Percentiles rank a stretch among this genome's conserved stretches.
Evolutionary conservation across 768 basidiomycete species (phyloP).

Genomic region (Rhodotorula paludigena): DNA sequence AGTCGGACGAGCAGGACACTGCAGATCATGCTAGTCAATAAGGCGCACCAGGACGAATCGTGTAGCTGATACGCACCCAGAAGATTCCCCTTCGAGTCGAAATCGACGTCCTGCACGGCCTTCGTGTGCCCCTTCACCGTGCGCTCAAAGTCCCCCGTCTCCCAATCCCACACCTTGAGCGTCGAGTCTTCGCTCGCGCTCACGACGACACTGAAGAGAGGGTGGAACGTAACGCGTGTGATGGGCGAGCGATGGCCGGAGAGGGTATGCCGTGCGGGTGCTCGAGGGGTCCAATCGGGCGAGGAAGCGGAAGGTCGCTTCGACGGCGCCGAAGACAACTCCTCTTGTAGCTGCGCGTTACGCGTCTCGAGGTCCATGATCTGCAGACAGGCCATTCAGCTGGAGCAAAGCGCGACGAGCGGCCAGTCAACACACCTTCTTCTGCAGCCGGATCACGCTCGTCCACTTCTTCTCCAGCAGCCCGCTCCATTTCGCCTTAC

Average conservation of each 20-base stretch:
- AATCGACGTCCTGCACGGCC: constrained; percentile 78
- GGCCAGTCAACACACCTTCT: constrained; percentile 60
- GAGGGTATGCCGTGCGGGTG: constrained; percentile 69
- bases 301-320: constrained; percentile 52
- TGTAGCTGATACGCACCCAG: constrained; percentile 59
- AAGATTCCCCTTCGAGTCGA: constrained; percentile 75
- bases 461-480: constrained; percentile 98
- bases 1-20: constrained; percentile 75
- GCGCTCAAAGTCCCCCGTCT: constrained; percentile 85
- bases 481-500: constrained; percentile 78
- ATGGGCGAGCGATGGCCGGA: constrained; percentile 73
- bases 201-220: constrained; percentile 72
- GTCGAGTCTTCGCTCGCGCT: constrained; percentile 84
- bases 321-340: constrained; percentile 56
- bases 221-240: constrained; percentile 78
- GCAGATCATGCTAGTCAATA: neutral
- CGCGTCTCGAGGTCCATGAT: constrained; percentile 92
- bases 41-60: neutral
- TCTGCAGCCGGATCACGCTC: constrained; percentile 87
- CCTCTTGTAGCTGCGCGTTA: constrained; percentile 69
- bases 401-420: neutral
- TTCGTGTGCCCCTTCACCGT: constrained; percentile 90
- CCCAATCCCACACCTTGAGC: constrained; percentile 95
- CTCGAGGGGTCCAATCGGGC: constrained; percentile 79
- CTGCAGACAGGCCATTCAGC: constrained; percentile 49